Percentiles rank a stretch among this genome's conserved stretches.
These are phyloP conservation scores for Wallemia ichthyophaga DNA, from an alignment of 1,284 basidiomycete species.

Conservation along the genomic window DNA sequence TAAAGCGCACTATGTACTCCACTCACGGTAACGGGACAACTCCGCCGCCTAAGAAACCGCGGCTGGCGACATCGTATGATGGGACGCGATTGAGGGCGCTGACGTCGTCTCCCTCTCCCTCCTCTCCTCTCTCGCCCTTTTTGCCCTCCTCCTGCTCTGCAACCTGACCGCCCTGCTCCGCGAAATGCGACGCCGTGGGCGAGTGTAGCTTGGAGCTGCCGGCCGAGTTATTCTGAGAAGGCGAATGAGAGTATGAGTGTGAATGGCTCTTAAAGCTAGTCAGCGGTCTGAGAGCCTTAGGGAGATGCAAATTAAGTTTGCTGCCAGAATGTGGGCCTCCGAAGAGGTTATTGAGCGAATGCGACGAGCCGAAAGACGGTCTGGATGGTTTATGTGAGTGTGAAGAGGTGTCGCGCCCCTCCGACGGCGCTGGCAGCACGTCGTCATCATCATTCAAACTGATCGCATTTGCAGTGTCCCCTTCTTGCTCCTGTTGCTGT, in stretches of 20 bases:
- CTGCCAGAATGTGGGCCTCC: background rate
- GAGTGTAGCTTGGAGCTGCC: background rate
- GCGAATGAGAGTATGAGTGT: no score
- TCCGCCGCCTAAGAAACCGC: slow-evolving; percentile 54
- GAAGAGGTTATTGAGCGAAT: background rate
- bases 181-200: background rate
- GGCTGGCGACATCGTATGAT: slow-evolving; percentile 37
- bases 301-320: slow-evolving; percentile 2
- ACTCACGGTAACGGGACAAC: slow-evolving; percentile 32
- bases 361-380: background rate
- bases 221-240: no score
- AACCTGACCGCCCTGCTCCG: no score
- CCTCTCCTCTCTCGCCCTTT: no score
- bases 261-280: slow-evolving; percentile 7
- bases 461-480: background rate
- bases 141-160: no score
- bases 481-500: background rate
- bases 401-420: no score
- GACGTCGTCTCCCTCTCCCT: background rate
- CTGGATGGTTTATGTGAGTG: background rate
- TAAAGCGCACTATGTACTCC: no score
- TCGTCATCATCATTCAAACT: background rate
- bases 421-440: background rate
- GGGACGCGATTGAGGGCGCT: slow-evolving; percentile 29
- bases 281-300: slow-evolving; percentile 10